phyloP scores from a whole-genome alignment of 495 filamentous ascomycete genomes.

The Penicillium ochrochloron region DNA sequence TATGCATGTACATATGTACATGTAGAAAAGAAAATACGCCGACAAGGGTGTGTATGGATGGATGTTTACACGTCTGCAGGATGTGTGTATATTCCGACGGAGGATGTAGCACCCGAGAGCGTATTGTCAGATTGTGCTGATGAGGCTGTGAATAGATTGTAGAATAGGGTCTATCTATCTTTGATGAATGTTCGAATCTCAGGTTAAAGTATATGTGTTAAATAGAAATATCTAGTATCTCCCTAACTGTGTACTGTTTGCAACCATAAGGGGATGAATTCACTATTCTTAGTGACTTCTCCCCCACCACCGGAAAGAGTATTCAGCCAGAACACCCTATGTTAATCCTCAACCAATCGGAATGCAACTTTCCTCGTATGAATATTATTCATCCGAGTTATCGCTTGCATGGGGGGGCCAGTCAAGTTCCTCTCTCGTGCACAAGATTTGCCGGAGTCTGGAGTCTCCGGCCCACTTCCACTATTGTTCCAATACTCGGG shows the following conservation, averaged over 20 bases:
- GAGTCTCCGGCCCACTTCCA: conserved; percentile 1
- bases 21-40: background rate
- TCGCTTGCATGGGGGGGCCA: background rate
- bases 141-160: background rate
- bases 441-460: conserved; percentile 4
- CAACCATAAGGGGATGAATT: no score
- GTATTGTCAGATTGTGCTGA: background rate
- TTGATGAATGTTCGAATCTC: background rate
- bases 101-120: background rate
- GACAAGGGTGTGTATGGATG: background rate
- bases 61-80: background rate
- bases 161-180: background rate
- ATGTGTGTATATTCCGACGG: background rate
- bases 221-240: no score
- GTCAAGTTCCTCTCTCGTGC: background rate
- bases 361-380: background rate
- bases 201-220: background rate
- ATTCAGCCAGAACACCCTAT: background rate
- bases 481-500: background rate
- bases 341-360: background rate
- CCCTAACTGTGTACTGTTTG: no score
- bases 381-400: background rate
- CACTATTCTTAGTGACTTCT: background rate
- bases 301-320: background rate
- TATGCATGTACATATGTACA: no score